Base-by-base conservation (phyloP, 768 basidiomycete genomes). In the Phylloporus arenicola region DNA sequence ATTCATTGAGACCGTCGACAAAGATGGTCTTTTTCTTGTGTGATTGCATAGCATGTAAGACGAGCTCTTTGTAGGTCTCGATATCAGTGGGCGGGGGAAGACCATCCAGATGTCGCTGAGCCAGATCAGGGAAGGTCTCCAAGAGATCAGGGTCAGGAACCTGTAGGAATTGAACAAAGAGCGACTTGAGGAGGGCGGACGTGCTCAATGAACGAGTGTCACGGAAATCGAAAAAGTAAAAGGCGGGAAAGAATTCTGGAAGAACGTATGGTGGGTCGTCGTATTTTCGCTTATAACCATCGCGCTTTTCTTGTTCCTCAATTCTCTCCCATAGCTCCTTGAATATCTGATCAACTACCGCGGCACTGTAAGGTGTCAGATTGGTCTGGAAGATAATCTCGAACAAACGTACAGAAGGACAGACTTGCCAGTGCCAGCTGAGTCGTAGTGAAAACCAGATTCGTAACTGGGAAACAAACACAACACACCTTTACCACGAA, bases 161-260 rank as follows among this genome's bases (percentile, higher is more conserved):
- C 43, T 65, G 63, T 14, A 65, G 29, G 43, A 64, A 65, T 53
- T 64, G 63, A 17, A 55, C 55, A 22, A 63, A 58, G 17, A 64
- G 54, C 3, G 61, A 61, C 29, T 56, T 60, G 45, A 64, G 45
- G 40, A 64, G 57, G 24, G 64, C 43, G 19, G 53, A 27, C 2
- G 41, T 50, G 35, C 47, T 49, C 41, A 58, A 11, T 3, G 55
- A 49, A 42, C 63, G 64, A 46, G 39, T 46, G 45, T 65, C 64
- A 29, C 64, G 62, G 45, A 55, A 61, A 51, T 64, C 64, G 44
- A 65, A 64, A 30, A 63, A 64, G 52, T 61, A 61, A 47, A 61
- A 57, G 0, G 52, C 64, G 3, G 64, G 56, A 43, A 57, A 57
- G 48, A 63, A 63, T 49, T 63, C 59, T 11, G 61, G 61, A 11